phyloP scores from a whole-genome alignment of 805 yeast species.

The Lipomyces sp. region DNA sequence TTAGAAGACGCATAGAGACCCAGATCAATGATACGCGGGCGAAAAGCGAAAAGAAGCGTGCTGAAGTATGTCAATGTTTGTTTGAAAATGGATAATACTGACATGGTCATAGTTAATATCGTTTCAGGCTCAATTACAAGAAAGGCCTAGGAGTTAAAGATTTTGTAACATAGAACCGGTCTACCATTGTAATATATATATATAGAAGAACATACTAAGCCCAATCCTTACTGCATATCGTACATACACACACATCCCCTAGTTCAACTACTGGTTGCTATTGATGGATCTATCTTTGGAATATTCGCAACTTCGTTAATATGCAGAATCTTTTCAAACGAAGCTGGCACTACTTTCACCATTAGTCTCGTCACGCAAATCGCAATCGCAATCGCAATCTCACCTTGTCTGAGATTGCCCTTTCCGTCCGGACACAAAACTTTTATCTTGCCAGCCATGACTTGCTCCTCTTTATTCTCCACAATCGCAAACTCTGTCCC shows the following conservation, averaged over 20 bases:
- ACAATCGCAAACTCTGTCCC: constrained; percentile 16
- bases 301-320: constrained; percentile 33
- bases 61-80: constrained; percentile 45
- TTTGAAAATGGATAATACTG: not conserved
- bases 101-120: constrained; percentile 23
- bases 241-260: not conserved
- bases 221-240: not conserved
- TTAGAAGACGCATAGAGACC: constrained; percentile 65
- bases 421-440: constrained; percentile 18
- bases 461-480: constrained; percentile 24
- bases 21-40: constrained; percentile 63
- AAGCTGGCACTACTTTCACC: not conserved
- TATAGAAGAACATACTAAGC: no score
- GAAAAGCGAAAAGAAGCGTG: constrained; percentile 64
- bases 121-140: constrained; percentile 32
- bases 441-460: constrained; percentile 17
- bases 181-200: not conserved
- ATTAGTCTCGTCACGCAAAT: not conserved
- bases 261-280: constrained; percentile 4
- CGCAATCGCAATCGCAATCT: not conserved
- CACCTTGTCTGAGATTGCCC: constrained; percentile 2
- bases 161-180: not conserved
- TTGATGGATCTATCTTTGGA: constrained; percentile 19
- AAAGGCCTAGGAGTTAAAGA: constrained; percentile 6
- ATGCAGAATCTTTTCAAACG: constrained; percentile 22